Conservation (phyloP, 2,329 filamentous ascomycete species). For the Pseudocercospora ulei region DNA sequence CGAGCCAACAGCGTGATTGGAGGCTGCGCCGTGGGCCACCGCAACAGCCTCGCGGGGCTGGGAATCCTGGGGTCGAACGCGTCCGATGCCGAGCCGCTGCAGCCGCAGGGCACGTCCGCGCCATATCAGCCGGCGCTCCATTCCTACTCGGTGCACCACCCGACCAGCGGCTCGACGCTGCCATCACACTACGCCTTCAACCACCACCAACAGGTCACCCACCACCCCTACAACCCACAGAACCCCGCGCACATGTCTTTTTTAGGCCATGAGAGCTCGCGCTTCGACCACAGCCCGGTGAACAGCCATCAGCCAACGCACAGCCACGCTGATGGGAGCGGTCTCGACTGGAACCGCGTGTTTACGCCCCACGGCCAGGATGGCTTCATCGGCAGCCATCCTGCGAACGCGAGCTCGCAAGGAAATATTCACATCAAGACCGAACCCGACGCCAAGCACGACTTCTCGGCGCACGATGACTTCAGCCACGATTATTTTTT, state of each 20-base stretch:
- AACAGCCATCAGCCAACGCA: constrained; percentile 29
- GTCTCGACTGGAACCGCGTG: constrained; percentile 40
- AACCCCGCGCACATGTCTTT: constrained; percentile 32
- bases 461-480: constrained; percentile 34
- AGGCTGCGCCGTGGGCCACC: constrained; percentile 32
- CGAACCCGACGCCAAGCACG: constrained; percentile 38
- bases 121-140: constrained; percentile 29
- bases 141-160: constrained; percentile 33
- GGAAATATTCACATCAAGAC: constrained; percentile 35
- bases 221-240: constrained; percentile 28
- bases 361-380: constrained; percentile 41
- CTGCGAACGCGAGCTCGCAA: constrained; percentile 39
- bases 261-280: constrained; percentile 35
- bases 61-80: constrained; percentile 31
- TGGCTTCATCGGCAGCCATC: constrained; percentile 41
- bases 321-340: constrained; percentile 30
- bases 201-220: constrained; percentile 27
- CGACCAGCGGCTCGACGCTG: constrained; percentile 27
- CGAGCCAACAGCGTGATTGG: constrained; percentile 44
- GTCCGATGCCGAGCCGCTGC: constrained; percentile 26
- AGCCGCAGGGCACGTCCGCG: constrained; percentile 24
- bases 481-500: constrained; percentile 43
- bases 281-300: constrained; percentile 33
- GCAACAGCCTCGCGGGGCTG: constrained; percentile 30
- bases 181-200: constrained; percentile 30